Conservation (phyloP, 208 protist species). For the Novymonas esmeraldas region DNA sequence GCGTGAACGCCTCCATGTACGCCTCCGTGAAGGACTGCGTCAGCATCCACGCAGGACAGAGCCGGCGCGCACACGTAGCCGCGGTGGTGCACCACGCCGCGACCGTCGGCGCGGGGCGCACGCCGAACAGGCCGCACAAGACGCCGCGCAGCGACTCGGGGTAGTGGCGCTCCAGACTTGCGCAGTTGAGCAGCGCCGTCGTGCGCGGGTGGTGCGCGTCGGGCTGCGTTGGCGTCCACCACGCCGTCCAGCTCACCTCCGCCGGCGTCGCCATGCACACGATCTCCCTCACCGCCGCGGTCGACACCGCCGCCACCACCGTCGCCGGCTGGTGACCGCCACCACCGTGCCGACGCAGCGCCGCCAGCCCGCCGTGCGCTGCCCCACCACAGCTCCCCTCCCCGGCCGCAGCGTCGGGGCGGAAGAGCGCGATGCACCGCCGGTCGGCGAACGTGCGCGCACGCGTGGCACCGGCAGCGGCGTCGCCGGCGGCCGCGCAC, state of each 20-base stretch:
- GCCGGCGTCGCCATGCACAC: slow-evolving; percentile 38
- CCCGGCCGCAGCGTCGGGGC: neutral
- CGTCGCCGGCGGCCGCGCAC: neutral
- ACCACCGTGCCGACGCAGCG: slow-evolving; percentile 8
- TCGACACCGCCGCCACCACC: too few species aligned
- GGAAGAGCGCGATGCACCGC: slow-evolving; percentile 24
- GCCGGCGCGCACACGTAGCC: slow-evolving; percentile 12
- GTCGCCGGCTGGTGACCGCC: neutral
- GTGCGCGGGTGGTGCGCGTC: slow-evolving; percentile 1
- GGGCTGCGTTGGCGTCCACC: slow-evolving; percentile 1
- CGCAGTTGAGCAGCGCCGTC: slow-evolving; percentile 5
- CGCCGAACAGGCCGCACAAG: slow-evolving; percentile 30
- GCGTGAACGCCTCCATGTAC: slow-evolving; percentile 33
- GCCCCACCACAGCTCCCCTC: neutral
- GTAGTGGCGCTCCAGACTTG: slow-evolving; percentile 29
- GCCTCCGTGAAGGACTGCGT: slow-evolving; percentile 19
- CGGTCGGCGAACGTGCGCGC: neutral
- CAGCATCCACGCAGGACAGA: slow-evolving; percentile 6
- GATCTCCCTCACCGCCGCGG: neutral
- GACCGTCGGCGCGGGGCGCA: slow-evolving; percentile 39
- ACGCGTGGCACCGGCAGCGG: neutral
- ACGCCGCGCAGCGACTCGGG: slow-evolving; percentile 14
- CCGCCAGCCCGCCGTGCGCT: slow-evolving; percentile 8
- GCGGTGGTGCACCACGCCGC: slow-evolving; percentile 47
- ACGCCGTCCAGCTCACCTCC: slow-evolving; percentile 56